These are phyloP conservation scores for Thelephora aurantiotincta DNA, from an alignment of 768 basidiomycete genomes.

Conservation along the genomic window DNA sequence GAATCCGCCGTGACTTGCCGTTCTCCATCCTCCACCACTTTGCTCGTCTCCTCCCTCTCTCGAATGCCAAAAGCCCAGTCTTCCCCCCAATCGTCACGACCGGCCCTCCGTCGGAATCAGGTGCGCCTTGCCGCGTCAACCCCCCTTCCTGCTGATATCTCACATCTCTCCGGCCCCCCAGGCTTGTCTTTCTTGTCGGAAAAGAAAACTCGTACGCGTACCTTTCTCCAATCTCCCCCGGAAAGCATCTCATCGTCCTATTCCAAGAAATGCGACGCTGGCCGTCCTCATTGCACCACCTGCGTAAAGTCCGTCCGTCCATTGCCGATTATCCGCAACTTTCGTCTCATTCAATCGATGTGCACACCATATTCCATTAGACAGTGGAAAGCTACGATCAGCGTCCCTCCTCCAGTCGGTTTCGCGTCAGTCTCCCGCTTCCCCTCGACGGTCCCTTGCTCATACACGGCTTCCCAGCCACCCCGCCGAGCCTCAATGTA, in stretches of 20 bases:
- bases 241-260: conserved; percentile 2
- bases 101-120: conserved; percentile 71
- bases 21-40: no score
- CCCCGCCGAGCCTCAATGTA: conserved; percentile 74
- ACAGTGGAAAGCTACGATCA: conserved; percentile 70
- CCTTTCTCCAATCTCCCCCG: conserved; percentile 1
- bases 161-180: conserved; percentile 14
- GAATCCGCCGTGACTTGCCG: no score
- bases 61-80: conserved; percentile 52
- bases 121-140: conserved; percentile 17
- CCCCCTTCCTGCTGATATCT: conserved; percentile 1
- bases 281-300: conserved; percentile 73
- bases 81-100: conserved; percentile 30
- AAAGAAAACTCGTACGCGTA: conserved; percentile 63
- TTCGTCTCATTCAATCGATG: not conserved
- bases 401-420: conserved; percentile 75
- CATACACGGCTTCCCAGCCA: conserved; percentile 32
- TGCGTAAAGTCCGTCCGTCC: conserved; percentile 54
- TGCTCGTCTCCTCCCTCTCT: not conserved
- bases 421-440: conserved; percentile 46
- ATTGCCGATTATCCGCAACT: not conserved
- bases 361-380: conserved; percentile 25
- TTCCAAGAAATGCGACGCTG: conserved; percentile 74
- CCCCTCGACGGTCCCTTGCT: conserved; percentile 7
- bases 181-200: conserved; percentile 76